Percentiles rank a stretch among this genome's conserved stretches.
Evolutionary conservation across 305 asterid genomes (phyloP).

Genomic region (Fraxinus greggii): DNA sequence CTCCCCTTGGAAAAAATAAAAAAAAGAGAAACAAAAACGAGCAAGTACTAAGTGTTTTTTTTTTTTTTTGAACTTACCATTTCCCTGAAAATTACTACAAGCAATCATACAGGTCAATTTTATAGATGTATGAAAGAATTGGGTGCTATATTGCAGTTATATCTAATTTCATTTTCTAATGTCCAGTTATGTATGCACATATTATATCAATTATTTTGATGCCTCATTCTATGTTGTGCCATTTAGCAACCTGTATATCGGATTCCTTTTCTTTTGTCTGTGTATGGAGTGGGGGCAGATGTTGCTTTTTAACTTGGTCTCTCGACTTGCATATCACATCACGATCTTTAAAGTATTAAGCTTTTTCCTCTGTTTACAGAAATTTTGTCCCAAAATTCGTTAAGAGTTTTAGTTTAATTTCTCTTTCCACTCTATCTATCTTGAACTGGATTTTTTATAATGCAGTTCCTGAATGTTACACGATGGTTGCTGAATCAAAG

Average conservation of each 20-base stretch:
- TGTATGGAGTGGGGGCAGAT: background rate
- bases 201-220: background rate
- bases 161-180: background rate
- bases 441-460: constrained; percentile 25
- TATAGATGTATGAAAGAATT: background rate
- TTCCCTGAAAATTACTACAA: background rate
- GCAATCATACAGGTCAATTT: background rate
- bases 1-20: too few species aligned
- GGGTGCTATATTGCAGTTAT: background rate
- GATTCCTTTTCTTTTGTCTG: background rate
- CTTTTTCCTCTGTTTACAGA: background rate
- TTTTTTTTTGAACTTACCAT: background rate
- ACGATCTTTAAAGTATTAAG: background rate
- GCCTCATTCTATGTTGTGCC: constrained; percentile 1
- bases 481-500: constrained; percentile 74
- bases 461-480: constrained; percentile 83
- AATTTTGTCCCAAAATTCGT: constrained; percentile 3
- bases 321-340: constrained; percentile 1
- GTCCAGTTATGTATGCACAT: background rate
- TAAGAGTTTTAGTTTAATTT: constrained; percentile 8
- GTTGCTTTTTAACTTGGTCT: constrained; percentile 3
- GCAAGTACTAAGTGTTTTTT: too few species aligned
- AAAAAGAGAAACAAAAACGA: too few species aligned
- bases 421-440: constrained; percentile 14
- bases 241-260: constrained; percentile 23